Conservation (phyloP, 2,329 filamentous ascomycete species). For the Stagonosporopsis vannaccii region DNA sequence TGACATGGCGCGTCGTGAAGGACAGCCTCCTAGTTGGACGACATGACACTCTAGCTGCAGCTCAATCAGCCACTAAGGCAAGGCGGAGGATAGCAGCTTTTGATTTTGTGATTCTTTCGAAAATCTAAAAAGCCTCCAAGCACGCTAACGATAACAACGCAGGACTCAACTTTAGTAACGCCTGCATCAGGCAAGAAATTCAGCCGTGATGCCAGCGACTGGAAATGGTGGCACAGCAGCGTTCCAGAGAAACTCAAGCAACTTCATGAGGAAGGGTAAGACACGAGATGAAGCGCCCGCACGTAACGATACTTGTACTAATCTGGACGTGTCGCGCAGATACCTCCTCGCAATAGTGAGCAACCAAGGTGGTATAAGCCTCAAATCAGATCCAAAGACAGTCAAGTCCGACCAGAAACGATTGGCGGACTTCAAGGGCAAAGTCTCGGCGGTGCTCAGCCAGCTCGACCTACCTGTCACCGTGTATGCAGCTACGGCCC, state of each 20-base stretch:
- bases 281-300: slow-evolving; percentile 11
- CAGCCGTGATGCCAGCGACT: slow-evolving; percentile 74
- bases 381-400: slow-evolving; percentile 76
- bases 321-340: slow-evolving; percentile 50
- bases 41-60: slow-evolving; percentile 59
- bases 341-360: slow-evolving; percentile 82
- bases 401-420: slow-evolving; percentile 73
- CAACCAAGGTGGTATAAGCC: slow-evolving; percentile 84
- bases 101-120: slow-evolving; percentile 44
- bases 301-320: slow-evolving; percentile 8
- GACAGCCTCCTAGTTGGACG: slow-evolving; percentile 79
- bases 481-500: slow-evolving; percentile 85
- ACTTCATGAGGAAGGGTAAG: slow-evolving; percentile 73
- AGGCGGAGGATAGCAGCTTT: slow-evolving; percentile 48
- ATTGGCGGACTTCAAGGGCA: slow-evolving; percentile 81
- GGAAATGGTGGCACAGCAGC: slow-evolving; percentile 88
- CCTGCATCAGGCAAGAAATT: slow-evolving; percentile 84
- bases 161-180: slow-evolving; percentile 88
- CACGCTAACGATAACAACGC: slow-evolving; percentile 21
- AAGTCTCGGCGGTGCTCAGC: slow-evolving; percentile 72
- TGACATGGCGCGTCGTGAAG: slow-evolving; percentile 72
- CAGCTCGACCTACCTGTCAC: slow-evolving; percentile 77
- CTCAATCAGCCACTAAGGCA: slow-evolving; percentile 19
- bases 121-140: neutral
- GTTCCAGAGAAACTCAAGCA: slow-evolving; percentile 73